Conservation (phyloP, 2,329 filamentous ascomycete genomes). For the Talaromyces sp. region DNA sequence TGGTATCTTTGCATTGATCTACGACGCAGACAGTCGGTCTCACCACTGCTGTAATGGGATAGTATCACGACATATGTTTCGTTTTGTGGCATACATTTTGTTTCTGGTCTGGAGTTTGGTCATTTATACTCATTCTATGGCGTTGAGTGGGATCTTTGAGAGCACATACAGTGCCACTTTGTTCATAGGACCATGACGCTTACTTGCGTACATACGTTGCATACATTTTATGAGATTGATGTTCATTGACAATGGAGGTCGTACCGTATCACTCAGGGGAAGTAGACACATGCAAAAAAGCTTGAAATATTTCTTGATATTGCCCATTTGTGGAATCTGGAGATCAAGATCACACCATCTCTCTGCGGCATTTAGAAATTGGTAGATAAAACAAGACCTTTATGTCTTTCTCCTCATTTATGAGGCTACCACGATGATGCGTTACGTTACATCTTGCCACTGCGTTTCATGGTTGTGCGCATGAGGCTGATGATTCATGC, state of each 20-base stretch:
- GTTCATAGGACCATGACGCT: neutral
- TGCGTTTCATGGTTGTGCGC: neutral
- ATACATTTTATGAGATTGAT: neutral
- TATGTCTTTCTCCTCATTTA: no score
- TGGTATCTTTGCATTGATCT: neutral
- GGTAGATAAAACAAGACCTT: no score
- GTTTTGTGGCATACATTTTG: neutral
- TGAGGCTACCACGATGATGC: neutral
- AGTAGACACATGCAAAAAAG: neutral
- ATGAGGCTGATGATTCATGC: neutral
- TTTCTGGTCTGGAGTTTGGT: neutral
- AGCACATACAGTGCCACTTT: neutral
- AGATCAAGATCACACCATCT: neutral
- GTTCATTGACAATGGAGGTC: neutral
- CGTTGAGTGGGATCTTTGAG: neutral
- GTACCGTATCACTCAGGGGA: neutral
- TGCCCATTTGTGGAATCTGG: no score
- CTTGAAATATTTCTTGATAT: neutral
- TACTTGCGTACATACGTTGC: neutral
- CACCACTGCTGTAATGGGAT: neutral
- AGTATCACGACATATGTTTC: slow-evolving; percentile 1
- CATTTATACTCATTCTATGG: slow-evolving; percentile 1
- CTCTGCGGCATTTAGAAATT: neutral
- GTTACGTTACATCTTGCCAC: neutral
- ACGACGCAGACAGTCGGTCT: neutral